phyloP scores from a whole-genome alignment of 2,329 filamentous ascomycete species.

The Colletotrichum tropicicola region DNA sequence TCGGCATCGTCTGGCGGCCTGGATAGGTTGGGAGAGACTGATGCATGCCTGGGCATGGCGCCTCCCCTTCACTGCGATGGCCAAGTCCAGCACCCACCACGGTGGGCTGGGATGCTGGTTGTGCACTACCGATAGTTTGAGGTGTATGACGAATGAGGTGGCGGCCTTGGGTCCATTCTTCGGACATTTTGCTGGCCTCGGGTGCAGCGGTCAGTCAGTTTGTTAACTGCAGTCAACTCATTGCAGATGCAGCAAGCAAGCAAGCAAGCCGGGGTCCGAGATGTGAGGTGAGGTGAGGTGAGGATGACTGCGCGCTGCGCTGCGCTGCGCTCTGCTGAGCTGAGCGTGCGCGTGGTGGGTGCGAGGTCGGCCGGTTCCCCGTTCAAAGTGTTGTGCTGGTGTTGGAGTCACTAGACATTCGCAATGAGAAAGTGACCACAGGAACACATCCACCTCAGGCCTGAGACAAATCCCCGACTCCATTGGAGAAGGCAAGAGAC shows the following conservation, averaged over 20 bases:
- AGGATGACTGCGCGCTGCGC: neutral
- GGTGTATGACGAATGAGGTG: slow-evolving; percentile 9
- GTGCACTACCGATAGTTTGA: slow-evolving; percentile 10
- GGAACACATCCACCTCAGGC: no score
- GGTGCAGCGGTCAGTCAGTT: slow-evolving; percentile 1
- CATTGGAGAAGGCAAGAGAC: slow-evolving; percentile 13
- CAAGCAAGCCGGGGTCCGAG: no score
- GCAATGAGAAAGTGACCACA: neutral
- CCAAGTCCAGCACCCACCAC: no score
- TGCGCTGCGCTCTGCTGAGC: neutral
- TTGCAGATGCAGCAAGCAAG: no score
- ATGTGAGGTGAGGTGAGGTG: no score
- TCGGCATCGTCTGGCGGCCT: slow-evolving; percentile 7
- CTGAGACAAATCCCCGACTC: slow-evolving; percentile 10
- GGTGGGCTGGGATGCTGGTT: no score
- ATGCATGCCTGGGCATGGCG: neutral
- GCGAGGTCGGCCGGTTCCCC: no score
- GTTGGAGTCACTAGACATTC: neutral
- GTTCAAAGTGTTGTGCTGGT: neutral
- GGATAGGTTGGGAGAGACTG: no score
- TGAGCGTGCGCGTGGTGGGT: neutral
- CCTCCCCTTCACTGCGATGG: no score
- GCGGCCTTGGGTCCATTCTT: neutral
- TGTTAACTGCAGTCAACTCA: neutral
- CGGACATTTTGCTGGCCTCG: slow-evolving; percentile 16